Conservation (phyloP, 345 rosid genomes). For the Linum usitatissimum region DNA sequence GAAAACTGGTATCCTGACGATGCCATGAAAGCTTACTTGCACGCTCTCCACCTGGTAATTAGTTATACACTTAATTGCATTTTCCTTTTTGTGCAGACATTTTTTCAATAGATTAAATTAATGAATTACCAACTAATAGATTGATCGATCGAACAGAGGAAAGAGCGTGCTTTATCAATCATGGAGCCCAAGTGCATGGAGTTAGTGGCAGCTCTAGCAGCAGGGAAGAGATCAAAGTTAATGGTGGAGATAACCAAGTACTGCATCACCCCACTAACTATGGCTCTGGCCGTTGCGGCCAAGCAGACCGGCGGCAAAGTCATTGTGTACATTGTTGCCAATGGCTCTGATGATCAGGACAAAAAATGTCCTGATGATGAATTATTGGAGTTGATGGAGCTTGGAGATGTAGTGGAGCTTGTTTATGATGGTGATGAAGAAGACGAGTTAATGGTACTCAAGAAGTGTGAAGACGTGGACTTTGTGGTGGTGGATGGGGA, state of each 20-base stretch:
- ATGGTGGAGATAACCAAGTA: constrained; percentile 14
- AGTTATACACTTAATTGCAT: neutral
- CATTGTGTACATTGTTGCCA: neutral
- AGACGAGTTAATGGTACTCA: neutral
- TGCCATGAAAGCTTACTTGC: constrained; percentile 20
- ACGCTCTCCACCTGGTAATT: constrained; percentile 19
- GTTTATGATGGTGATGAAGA: constrained; percentile 1
- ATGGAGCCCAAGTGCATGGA: constrained; percentile 18
- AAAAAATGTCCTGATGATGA: neutral
- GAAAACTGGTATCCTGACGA: constrained; percentile 13
- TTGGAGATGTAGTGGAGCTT: constrained; percentile 11
- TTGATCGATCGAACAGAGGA: neutral
- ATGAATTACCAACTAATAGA: no score
- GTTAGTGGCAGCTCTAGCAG: constrained; percentile 18
- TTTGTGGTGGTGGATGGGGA: constrained; percentile 13
- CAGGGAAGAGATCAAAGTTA: constrained; percentile 14
- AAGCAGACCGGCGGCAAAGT: constrained; percentile 16
- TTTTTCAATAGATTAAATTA: no score
- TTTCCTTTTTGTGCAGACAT: no score
- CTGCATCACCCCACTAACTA: constrained; percentile 13
- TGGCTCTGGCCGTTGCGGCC: constrained; percentile 18
- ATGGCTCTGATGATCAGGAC: neutral
- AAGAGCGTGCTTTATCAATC: neutral
- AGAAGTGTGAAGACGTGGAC: constrained; percentile 7
- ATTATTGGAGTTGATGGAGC: neutral